Evolutionary conservation across 495 filamentous ascomycete species (phyloP).

Genomic region (Annulohypoxylon nitens): DNA sequence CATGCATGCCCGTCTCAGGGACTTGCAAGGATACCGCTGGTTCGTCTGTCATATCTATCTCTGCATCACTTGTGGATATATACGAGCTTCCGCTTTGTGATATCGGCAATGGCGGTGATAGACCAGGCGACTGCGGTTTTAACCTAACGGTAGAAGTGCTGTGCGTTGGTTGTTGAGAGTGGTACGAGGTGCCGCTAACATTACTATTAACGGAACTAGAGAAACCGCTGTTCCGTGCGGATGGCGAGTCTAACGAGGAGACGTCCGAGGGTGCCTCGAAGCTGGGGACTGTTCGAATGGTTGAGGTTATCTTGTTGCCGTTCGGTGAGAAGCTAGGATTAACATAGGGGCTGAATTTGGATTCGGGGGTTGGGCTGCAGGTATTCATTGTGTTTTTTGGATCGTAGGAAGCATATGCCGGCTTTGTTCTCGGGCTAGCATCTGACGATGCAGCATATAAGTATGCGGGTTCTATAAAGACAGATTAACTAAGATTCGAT

Average conservation of each 20-base stretch:
- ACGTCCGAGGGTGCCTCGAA: slow-evolving; percentile 57
- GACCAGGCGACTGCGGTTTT: slow-evolving; percentile 47
- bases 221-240: slow-evolving; percentile 59
- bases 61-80: slow-evolving; percentile 41
- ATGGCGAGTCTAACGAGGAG: slow-evolving; percentile 49
- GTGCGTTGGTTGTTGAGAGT: slow-evolving; percentile 51
- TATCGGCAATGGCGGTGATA: slow-evolving; percentile 27
- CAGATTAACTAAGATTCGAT: slow-evolving; percentile 23
- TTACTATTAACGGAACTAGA: slow-evolving; percentile 64
- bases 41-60: slow-evolving; percentile 35
- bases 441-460: slow-evolving; percentile 35
- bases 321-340: slow-evolving; percentile 31
- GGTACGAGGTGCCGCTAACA: slow-evolving; percentile 55
- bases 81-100: slow-evolving; percentile 35
- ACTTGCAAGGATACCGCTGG: slow-evolving; percentile 34
- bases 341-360: slow-evolving; percentile 36
- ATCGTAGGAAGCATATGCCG: slow-evolving; percentile 53
- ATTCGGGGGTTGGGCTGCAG: slow-evolving; percentile 35
- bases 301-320: slow-evolving; percentile 51
- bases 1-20: slow-evolving; percentile 49
- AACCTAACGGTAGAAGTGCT: slow-evolving; percentile 49
- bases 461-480: slow-evolving; percentile 36
- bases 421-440: slow-evolving; percentile 41
- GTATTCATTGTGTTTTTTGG: slow-evolving; percentile 56
- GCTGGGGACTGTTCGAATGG: slow-evolving; percentile 63